Base-by-base conservation (phyloP, 1,284 basidiomycete species). In the Cryptococcus sp. region DNA sequence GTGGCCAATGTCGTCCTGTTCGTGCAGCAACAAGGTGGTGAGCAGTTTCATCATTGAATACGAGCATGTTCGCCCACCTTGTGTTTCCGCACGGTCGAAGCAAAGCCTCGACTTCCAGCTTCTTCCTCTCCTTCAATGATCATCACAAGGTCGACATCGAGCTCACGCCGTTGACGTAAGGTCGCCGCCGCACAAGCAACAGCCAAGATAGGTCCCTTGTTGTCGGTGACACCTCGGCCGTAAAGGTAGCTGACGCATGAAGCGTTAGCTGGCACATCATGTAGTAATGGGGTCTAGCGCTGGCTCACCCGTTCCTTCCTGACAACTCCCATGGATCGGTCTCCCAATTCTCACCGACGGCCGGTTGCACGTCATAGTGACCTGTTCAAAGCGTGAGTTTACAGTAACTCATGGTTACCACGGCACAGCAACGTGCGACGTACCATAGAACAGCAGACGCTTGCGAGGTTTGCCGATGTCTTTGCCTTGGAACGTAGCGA, bases 81-180 rank as follows among this genome's bases (percentile, higher is more conserved):
- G 77, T 93, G 82, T 58, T 82, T 83, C 54, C 81, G 75, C 8
- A 98, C 88, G 0, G 89, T 85, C 25, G 89, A 86, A 46, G 82
- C 84, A 69, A 99, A 95, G 0, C 93, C 93, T 1, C 83, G 79
- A 70, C 91, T 94, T 5, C 95, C 95, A 20, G 86, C 87, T 77
- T 99, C 96, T 74, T 97, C 96, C 75, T 98, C 94, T 0, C 95
- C 95, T 79, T 99, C 95, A 39, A 98, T 86, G 50, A 98, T 79
- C 76, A 98, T 88, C 3, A 97, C 87, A 0, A 99, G 76, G 70
- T 99, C 95, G 1, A 93, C 84, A 35, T 87, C 88, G 1, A 99
- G 84, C 27, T 87, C 84, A 1, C 91, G 83, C 15, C 82, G 81
- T 42, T 86, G 83, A 3, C 93, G 83, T 44, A 99, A 76, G 41